phyloP scores from a whole-genome alignment of 805 yeast species.

The Candida methanosorbosa region DNA sequence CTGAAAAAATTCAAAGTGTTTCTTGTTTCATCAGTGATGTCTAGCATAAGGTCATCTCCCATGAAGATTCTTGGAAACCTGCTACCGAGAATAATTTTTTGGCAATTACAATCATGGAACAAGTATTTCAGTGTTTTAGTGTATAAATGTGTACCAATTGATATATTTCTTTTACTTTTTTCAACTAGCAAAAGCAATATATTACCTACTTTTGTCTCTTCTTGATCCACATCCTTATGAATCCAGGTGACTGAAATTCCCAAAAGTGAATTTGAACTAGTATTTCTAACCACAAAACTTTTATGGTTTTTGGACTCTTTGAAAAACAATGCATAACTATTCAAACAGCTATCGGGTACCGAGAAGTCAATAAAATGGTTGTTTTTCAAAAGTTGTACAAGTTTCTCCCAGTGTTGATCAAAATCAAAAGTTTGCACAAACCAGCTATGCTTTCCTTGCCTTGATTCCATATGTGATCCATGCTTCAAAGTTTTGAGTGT shows the following conservation, averaged over 20 bases:
- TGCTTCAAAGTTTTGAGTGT: background rate
- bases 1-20: background rate
- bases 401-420: slow-evolving; percentile 36
- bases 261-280: slow-evolving; percentile 40
- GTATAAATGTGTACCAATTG: slow-evolving; percentile 33
- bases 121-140: slow-evolving; percentile 40
- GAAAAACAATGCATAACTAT: slow-evolving; percentile 3
- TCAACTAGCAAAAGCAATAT: slow-evolving; percentile 21
- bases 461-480: background rate
- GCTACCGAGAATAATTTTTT: slow-evolving; percentile 29
- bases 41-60: background rate
- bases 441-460: slow-evolving; percentile 25
- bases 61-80: slow-evolving; percentile 29
- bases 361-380: slow-evolving; percentile 15
- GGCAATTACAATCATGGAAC: slow-evolving; percentile 30
- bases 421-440: slow-evolving; percentile 42
- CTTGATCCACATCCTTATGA: slow-evolving; percentile 15
- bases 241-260: slow-evolving; percentile 47
- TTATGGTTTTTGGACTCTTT: slow-evolving; percentile 22
- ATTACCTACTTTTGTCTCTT: background rate
- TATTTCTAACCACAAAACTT: slow-evolving; percentile 45
- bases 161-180: slow-evolving; percentile 34
- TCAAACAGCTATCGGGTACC: background rate
- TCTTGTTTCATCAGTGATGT: background rate
- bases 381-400: slow-evolving; percentile 32